Evolutionary conservation across 495 filamentous ascomycete genomes (phyloP).

Genomic region (Lophiostoma macrostomum): DNA sequence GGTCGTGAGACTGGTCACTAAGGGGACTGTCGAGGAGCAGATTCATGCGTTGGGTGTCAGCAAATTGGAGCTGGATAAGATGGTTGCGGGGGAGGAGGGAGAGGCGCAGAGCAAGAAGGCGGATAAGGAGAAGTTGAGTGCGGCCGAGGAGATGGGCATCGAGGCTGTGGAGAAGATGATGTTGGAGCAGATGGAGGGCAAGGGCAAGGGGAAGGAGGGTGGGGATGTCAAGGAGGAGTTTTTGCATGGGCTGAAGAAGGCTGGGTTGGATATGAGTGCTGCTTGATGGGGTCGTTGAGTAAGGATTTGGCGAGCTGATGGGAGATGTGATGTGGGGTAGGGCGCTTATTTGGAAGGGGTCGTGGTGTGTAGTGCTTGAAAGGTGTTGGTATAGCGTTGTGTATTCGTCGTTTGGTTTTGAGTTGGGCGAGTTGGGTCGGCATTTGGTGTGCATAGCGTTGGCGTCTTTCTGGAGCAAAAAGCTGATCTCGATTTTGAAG

Average conservation of each 20-base stretch:
- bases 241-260: constrained; percentile 38
- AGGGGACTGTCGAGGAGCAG: constrained; percentile 86
- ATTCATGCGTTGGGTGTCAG: constrained; percentile 85
- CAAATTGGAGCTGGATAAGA: constrained; percentile 87
- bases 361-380: neutral
- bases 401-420: neutral
- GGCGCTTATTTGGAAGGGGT: neutral
- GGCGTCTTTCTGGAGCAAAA: too few relatives aligned
- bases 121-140: constrained; percentile 8
- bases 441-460: too few relatives aligned
- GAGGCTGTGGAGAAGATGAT: constrained; percentile 62
- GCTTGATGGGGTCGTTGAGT: constrained; percentile 17
- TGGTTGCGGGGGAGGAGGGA: constrained; percentile 64
- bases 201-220: constrained; percentile 12
- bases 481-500: too few relatives aligned
- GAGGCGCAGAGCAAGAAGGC: constrained; percentile 4
- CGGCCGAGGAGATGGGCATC: constrained; percentile 17
- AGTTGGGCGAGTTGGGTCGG: too few relatives aligned
- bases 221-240: constrained; percentile 39
- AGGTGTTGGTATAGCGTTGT: neutral
- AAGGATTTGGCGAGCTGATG: neutral
- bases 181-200: constrained; percentile 34
- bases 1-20: constrained; percentile 75
- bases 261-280: constrained; percentile 37
- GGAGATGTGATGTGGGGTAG: neutral